Base-by-base conservation (phyloP, 176 grass and related monocot genomes). In the Metroxylon sagu region DNA sequence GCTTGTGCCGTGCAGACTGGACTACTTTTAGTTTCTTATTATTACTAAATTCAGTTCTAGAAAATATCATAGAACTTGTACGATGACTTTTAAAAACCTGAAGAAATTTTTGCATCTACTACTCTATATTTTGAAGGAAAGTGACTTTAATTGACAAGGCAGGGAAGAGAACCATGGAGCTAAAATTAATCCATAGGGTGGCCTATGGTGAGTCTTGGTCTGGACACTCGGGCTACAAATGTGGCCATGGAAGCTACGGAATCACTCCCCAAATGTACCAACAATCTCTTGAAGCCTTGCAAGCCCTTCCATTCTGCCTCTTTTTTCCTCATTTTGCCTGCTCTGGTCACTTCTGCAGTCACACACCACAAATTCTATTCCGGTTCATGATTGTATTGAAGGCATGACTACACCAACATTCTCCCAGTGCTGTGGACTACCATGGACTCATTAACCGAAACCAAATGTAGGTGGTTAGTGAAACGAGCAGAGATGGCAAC, bases 311-410 rank as follows among this genome's bases (percentile, higher is more conserved):
- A 60, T 84, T 97, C 7, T 74, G 74, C 62, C 66, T 91, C 3
- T 78, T 85, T 0, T n/a, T 67, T 61, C 79, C 76, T 54, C 82
- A 83, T 50, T 60, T 89, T 14, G 66, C 72, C 7, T 80, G 66
- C 74, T 82, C 71, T 64, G 60, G 65, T 59, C 69, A 79, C 68
- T 77, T 97, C 68, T 88, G 81, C 60, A 77, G 75, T 3, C 77
- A 85, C 54, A 76, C 57, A 68, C 51, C 88, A 19, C 59, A 73
- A 16, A 88, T 53, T 23, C 66, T 97, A 60, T 72, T 91, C 76
- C 79, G 76, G 18, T 91, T 97, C 76, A 88, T 97, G 87, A 77
- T 91, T n/a, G 80, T 88, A 60, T 77, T 97, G 26, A 83, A 83
- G 26, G 30, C 80, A 10, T 68, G 75, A 25, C 82, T 88, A 1